phyloP scores from a whole-genome alignment of 371 early-diverging fungal genomes.

The Circinella umbellata region DNA sequence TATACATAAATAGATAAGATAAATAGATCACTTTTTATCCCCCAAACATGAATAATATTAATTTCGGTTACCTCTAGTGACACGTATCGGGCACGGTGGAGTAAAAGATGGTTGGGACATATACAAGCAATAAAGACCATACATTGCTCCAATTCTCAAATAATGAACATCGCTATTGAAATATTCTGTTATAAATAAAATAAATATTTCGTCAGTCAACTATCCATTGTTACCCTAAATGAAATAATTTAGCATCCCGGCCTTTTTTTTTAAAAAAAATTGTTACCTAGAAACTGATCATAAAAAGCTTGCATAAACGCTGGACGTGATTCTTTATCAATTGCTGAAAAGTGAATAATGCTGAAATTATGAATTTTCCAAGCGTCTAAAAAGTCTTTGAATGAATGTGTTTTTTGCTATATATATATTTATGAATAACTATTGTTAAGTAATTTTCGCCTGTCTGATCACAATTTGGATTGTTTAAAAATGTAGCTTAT shows the following conservation, averaged over 20 bases:
- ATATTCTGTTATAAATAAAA: background rate
- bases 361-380: slow-evolving; percentile 9
- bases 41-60: background rate
- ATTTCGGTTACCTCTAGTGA: background rate
- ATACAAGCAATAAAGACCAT: slow-evolving; percentile 15
- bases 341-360: slow-evolving; percentile 4
- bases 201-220: no score
- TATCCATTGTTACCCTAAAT: no score
- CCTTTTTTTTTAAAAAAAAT: no score
- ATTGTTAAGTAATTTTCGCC: no score
- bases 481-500: background rate
- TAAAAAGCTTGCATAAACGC: slow-evolving; percentile 16
- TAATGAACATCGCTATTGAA: background rate
- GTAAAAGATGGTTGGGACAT: slow-evolving; percentile 4
- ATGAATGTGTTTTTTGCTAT: slow-evolving; percentile 3
- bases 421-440: background rate
- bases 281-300: slow-evolving; percentile 7
- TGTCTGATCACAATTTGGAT: background rate
- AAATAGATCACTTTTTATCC: background rate
- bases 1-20: background rate
- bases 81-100: background rate
- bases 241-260: no score
- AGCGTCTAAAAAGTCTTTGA: background rate
- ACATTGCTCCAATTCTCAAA: slow-evolving; percentile 9
- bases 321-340: slow-evolving; percentile 13